These are phyloP conservation scores for Plenodomus tracheiphilus DNA, from an alignment of 2,329 filamentous ascomycete species.

Conservation along the genomic window DNA sequence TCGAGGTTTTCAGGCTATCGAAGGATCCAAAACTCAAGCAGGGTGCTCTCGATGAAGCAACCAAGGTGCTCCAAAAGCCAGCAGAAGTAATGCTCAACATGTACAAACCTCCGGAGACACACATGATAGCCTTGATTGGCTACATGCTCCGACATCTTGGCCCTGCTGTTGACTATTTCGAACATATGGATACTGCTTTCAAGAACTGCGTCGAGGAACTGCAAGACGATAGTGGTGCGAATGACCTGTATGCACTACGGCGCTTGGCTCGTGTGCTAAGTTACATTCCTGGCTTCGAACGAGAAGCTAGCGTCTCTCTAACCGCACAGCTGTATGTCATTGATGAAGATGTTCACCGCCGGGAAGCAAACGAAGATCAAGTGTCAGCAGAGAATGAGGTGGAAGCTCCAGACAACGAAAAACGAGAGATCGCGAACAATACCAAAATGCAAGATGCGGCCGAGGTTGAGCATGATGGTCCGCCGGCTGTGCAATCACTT, in stretches of 20 bases:
- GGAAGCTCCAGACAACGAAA: no score
- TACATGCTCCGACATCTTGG: background rate
- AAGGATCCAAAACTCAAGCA: background rate
- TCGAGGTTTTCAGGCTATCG: background rate
- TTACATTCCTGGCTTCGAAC: background rate
- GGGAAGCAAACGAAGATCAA: background rate
- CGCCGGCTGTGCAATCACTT: background rate
- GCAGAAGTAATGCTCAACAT: background rate
- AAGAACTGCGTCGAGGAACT: background rate
- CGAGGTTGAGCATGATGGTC: background rate
- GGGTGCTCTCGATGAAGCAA: background rate
- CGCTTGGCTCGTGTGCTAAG: background rate
- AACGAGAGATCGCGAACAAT: no score
- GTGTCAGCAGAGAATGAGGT: background rate
- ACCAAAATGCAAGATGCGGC: background rate
- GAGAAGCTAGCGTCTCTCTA: background rate
- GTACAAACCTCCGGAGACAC: background rate
- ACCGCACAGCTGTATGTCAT: conserved; percentile 1
- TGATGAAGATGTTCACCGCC: background rate
- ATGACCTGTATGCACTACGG: background rate
- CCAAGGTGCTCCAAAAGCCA: background rate
- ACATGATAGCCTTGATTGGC: background rate
- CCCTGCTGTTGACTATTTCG: background rate
- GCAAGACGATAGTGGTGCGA: background rate
- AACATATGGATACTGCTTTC: background rate